Evolutionary conservation across 306 rosid species (phyloP), one percentile per base, ranked within the genome.

Genomic region (Gastrolobium bilobum): DNA sequence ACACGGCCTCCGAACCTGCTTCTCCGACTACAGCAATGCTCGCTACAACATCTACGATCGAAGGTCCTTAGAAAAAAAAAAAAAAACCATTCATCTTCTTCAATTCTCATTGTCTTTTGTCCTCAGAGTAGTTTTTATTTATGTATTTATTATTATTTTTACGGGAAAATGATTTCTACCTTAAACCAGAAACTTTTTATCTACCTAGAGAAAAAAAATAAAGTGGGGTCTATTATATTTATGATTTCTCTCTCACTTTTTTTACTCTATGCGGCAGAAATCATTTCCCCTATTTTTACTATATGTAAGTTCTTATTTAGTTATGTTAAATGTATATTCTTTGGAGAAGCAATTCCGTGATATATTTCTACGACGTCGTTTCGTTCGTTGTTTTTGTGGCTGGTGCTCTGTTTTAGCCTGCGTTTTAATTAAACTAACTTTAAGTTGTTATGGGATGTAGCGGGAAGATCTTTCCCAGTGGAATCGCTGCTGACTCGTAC

Each of bases 11-110:
- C 90, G 93, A 26, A 95, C 98, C 0, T 87, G 92, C 88, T 88
- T 90, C 83, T 95, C 99, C 47, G 99, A 95, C 79, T 95, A 95
- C 78, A 92, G 93, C 87, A 90, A 91, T 91, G 97, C 98, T 51
- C 90, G 94, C 77, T 92, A 82, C 54, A 95, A 95, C 71, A 95
- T 95, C 81, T 95, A 95, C 48, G 99, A 95, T 71, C 88, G 86
- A 60, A 92, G 98, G 99, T 94, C 47, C 69, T 2, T 33, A 63
- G 15, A 35, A 30, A 9, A 56, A 33, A 30, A 9, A 56, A 33
- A 0, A 2, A 3, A 2, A 46, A 42, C 42, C 42, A 75, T 48
- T 40, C 81, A 43, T 40, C 43, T 57, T 46, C 81, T 66, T 13
- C 56, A 52, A 65, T 51, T 77, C 65, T 65, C 20, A 29, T 13